A percentile compares a stretch with the other conserved stretches of the same genome.
Evolutionary conservation across 176 grass and related monocot species (phyloP).

Genomic region (Pharus latifolius): DNA sequence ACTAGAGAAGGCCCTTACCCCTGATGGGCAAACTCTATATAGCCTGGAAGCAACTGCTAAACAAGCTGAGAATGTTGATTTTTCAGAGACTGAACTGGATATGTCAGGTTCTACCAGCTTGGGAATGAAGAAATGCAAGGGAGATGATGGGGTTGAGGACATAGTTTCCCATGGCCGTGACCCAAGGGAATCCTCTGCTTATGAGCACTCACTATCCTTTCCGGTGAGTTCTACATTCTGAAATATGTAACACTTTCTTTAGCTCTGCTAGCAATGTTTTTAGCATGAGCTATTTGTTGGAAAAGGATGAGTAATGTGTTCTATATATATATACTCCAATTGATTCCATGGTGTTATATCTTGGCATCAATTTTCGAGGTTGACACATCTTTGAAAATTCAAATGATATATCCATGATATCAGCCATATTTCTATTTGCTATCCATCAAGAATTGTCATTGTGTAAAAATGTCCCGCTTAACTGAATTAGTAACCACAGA

Average conservation of each 20-base stretch:
- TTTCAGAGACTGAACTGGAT: not conserved
- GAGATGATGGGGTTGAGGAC: not conserved
- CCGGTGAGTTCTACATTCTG: not conserved
- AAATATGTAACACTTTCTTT: not conserved
- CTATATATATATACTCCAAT: too few species aligned
- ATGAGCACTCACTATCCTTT: not conserved
- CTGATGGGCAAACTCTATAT: not conserved
- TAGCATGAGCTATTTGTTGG: not conserved
- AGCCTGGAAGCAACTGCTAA: not conserved
- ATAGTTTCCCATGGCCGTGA: not conserved
- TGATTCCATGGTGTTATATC: not conserved
- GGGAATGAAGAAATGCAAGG: not conserved
- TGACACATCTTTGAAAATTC: not conserved
- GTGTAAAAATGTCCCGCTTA: not conserved
- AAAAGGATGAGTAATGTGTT: too few species aligned
- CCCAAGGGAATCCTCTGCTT: not conserved
- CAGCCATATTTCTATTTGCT: not conserved
- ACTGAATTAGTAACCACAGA: not conserved
- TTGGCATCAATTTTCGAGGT: not conserved
- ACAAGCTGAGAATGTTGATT: not conserved
- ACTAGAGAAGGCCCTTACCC: not conserved
- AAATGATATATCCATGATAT: not conserved
- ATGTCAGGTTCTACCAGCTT: not conserved
- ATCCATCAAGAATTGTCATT: not conserved
- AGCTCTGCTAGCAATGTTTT: not conserved